Evolutionary conservation across 345 rosid species (phyloP).

Genomic region (Camelina hispida): DNA sequence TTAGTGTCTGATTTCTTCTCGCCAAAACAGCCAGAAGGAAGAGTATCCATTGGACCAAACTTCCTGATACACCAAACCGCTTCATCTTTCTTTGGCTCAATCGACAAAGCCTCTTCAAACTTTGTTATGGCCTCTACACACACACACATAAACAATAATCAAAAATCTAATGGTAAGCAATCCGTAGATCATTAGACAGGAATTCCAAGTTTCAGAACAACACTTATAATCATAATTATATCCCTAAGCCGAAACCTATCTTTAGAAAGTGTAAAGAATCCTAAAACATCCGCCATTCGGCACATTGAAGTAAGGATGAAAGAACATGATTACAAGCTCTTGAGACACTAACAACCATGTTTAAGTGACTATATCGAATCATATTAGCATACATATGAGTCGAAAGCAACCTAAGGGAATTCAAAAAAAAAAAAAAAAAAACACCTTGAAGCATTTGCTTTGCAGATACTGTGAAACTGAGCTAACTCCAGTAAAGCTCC

Average conservation of each 20-base stretch:
- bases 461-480: conserved; percentile 71
- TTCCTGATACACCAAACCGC: conserved; percentile 90
- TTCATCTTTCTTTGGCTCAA: conserved; percentile 66
- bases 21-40: conserved; percentile 77
- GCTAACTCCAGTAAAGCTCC: conserved; percentile 84
- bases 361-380: too few relatives aligned
- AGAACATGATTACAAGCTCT: background rate
- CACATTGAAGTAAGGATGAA: too few relatives aligned
- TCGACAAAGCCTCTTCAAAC: conserved; percentile 81
- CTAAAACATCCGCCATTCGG: background rate
- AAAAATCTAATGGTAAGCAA: background rate
- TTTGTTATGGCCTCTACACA: conserved; percentile 76
- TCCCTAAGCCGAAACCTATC: background rate
- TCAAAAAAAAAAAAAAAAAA: background rate
- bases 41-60: conserved; percentile 60
- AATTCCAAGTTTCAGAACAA: background rate
- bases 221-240: background rate
- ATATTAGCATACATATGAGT: background rate
- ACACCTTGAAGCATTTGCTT: conserved; percentile 80
- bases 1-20: conserved; percentile 61
- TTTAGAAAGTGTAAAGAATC: background rate
- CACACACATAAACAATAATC: too few relatives aligned
- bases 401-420: background rate
- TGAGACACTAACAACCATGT: too few relatives aligned
- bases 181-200: background rate